Evolutionary conservation across 371 early-diverging fungal genomes (phyloP).

Genomic region (Zopfochytrium polystomum): DNA sequence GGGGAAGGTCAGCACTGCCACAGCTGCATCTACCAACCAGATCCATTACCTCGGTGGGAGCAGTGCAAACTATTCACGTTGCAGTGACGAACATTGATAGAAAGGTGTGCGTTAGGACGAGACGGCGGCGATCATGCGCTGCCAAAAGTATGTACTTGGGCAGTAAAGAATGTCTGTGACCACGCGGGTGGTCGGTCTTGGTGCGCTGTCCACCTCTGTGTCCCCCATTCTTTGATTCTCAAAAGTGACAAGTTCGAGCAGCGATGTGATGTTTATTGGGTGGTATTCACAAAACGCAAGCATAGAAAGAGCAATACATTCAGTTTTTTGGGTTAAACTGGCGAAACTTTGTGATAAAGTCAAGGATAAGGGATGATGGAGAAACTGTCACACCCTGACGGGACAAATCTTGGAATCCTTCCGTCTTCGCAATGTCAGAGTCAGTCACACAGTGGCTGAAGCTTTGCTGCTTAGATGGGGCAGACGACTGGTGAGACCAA

Average conservation of each 20-base stretch:
- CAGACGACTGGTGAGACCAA: neutral
- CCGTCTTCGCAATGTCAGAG: neutral
- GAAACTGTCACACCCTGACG: neutral
- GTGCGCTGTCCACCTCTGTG: neutral
- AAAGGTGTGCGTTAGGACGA: neutral
- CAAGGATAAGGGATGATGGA: neutral
- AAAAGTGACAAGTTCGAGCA: no score
- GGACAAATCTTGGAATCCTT: neutral
- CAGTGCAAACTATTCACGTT: constrained; percentile 26
- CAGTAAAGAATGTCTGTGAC: constrained; percentile 27
- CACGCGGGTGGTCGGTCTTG: constrained; percentile 8
- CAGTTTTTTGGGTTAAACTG: no score
- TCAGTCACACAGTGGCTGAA: constrained; percentile 3
- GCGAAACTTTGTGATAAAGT: neutral
- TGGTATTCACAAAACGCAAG: no score
- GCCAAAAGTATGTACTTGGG: constrained; percentile 12
- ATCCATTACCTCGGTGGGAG: constrained; percentile 37
- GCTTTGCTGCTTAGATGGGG: neutral
- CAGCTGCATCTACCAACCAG: neutral
- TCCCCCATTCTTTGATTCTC: neutral
- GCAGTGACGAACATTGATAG: neutral
- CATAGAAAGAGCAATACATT: no score
- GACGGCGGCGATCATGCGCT: neutral
- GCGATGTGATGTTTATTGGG: no score
- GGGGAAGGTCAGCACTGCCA: neutral